These are phyloP conservation scores for Xylaria venustula DNA, from an alignment of 495 filamentous ascomycete species.

Conservation along the genomic window DNA sequence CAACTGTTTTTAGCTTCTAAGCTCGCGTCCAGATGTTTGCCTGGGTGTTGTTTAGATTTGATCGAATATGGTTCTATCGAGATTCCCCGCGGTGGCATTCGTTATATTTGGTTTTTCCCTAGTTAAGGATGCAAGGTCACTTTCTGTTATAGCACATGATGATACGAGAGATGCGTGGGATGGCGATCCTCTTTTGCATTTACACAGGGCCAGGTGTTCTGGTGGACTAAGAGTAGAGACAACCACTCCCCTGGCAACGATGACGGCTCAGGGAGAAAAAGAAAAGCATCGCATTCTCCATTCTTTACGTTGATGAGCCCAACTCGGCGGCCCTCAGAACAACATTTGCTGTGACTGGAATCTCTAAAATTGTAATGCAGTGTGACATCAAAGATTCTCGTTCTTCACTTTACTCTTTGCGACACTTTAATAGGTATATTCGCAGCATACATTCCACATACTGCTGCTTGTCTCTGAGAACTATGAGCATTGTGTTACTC, in stretches of 20 bases:
- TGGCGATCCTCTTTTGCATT: constrained; percentile 14
- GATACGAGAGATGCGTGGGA: constrained; percentile 13
- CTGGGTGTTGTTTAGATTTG: not conserved
- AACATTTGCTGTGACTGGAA: too few relatives aligned
- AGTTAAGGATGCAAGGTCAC: not conserved
- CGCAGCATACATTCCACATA: too few relatives aligned
- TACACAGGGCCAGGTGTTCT: constrained; percentile 8
- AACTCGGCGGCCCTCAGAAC: not conserved
- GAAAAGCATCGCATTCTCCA: constrained; percentile 6
- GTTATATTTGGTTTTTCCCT: not conserved
- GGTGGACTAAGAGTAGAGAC: constrained; percentile 10
- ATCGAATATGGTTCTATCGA: not conserved
- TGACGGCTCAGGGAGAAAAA: constrained; percentile 6
- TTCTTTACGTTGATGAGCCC: not conserved
- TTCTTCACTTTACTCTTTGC: too few relatives aligned
- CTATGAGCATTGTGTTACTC: too few relatives aligned
- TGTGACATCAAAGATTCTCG: not conserved
- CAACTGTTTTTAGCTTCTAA: not conserved
- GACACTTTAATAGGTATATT: too few relatives aligned
- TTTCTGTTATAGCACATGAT: constrained; percentile 8
- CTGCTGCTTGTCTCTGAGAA: too few relatives aligned
- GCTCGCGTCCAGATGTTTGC: not conserved
- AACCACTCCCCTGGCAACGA: constrained; percentile 1
- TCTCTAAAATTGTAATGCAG: too few relatives aligned
- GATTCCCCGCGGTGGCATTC: constrained; percentile 7